Evolutionary conservation across 169 alveolate genomes (phyloP).

Genomic region (Plasmodium ovale): DNA sequence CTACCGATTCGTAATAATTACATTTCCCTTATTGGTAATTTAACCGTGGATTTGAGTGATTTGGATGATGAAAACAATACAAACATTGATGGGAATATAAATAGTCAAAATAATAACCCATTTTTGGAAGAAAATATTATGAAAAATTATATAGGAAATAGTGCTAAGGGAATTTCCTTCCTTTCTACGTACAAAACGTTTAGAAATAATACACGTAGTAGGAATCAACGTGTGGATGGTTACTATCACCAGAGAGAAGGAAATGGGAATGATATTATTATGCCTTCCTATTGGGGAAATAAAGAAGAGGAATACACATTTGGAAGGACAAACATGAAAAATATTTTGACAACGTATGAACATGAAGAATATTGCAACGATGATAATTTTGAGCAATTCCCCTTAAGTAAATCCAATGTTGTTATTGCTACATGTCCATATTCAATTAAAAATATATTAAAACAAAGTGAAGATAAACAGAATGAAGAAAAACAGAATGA

Average conservation of each 20-base stretch:
- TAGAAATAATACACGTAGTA: no score
- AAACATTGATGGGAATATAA: background rate
- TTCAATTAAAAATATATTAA: conserved; percentile 26
- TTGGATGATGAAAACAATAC: conserved; percentile 1
- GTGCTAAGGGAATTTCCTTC: conserved; percentile 33
- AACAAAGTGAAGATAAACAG: conserved; percentile 7
- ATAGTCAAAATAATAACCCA: background rate
- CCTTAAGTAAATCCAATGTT: no score
- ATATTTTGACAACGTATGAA: no score
- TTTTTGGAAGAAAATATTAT: background rate
- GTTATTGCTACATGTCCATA: conserved; percentile 31
- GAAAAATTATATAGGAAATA: conserved; percentile 66
- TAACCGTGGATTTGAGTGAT: conserved; percentile 37
- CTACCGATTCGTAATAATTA: background rate
- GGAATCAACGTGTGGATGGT: no score
- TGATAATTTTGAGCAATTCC: no score
- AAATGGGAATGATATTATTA: no score
- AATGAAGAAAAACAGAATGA: no score
- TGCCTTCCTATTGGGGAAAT: no score
- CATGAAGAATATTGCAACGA: no score
- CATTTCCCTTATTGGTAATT: conserved; percentile 47
- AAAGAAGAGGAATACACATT: background rate
- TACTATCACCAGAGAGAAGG: background rate
- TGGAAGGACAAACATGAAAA: no score
- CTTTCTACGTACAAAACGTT: conserved; percentile 12